Evolutionary conservation across 2,329 filamentous ascomycete species (phyloP), one percentile per base, ranked within the genome.

Genomic region (Nemania sp.): DNA sequence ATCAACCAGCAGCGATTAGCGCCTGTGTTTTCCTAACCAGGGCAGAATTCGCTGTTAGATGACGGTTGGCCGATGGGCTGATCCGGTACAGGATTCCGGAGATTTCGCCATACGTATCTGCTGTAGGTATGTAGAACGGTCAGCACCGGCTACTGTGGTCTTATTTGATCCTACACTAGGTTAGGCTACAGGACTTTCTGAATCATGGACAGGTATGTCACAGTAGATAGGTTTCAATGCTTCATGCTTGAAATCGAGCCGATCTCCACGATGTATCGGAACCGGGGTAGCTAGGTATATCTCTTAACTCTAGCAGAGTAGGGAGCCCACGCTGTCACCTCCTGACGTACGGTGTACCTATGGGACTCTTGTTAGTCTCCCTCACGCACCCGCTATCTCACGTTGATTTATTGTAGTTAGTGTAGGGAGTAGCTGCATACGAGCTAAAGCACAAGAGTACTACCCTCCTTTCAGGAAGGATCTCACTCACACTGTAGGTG

Each of bases 61-160:
- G 61, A 67, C 38, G 45, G 58, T 49, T 64, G 64, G 54, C 62
- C 51, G 52, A 65, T 69, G 72, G 67, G 73, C 73, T 74, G 73
- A 76, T 74, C 72, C 70, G 69, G 73, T 70, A 69, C 72, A 69
- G 72, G 70, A 72, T 75, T 41, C 70, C 70, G 65, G 72, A 64
- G 62, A 73, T 74, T 75, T 75, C 72, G 73, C 73, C 71, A 75
- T 73, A 70, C 66, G 67, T 63, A 26, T 60, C 10, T 45, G 15
- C 26, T 47, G 52, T 27, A 51, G 0, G 29, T 56, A 24, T 13
- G 18, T 29, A 32, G 67, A 63, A 60, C 59, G 67, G 61, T 62
- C 61, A 67, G 57, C 66, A 62, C 68, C 58, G 70, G 66, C 54
- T 38, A 52, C 24, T 27, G 32, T 45, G 49, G 63, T 43, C 53